These are phyloP conservation scores for Gomphus bonarii DNA, from an alignment of 1,284 basidiomycete species.

Conservation along the genomic window DNA sequence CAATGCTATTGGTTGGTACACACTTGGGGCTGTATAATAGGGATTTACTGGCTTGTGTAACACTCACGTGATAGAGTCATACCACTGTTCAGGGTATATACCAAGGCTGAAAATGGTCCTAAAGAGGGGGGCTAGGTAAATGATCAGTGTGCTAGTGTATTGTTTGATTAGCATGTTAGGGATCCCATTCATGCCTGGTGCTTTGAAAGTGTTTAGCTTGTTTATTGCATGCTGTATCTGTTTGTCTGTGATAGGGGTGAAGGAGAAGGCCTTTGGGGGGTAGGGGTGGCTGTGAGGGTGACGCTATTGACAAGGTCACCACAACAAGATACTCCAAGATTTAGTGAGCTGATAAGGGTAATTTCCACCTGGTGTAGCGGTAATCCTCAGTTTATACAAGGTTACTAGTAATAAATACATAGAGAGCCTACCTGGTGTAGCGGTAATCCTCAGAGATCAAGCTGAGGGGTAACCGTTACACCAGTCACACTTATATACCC, in stretches of 20 bases:
- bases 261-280: not conserved
- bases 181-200: constrained; percentile 14
- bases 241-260: not conserved
- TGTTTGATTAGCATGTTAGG: not conserved
- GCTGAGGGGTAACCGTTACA: too few relatives aligned
- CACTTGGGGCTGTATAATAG: constrained; percentile 11
- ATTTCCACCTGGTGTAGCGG: too few relatives aligned
- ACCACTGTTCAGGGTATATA: constrained; percentile 3
- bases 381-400: too few relatives aligned
- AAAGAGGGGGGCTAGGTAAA: not conserved
- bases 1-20: constrained; percentile 14
- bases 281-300: constrained; percentile 6
- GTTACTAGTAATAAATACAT: too few relatives aligned
- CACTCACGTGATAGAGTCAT: not conserved
- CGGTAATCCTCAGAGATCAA: too few relatives aligned
- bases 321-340: too few relatives aligned
- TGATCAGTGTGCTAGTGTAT: constrained; percentile 5
- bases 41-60: constrained; percentile 12
- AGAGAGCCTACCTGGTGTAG: too few relatives aligned
- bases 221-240: constrained; percentile 2
- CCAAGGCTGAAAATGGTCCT: constrained; percentile 5
- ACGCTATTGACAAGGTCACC: too few relatives aligned
- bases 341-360: too few relatives aligned
- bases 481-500: too few relatives aligned
- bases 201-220: constrained; percentile 13